phyloP scores from a whole-genome alignment of 208 protist species.

The Crithidia thermophila region DNA sequence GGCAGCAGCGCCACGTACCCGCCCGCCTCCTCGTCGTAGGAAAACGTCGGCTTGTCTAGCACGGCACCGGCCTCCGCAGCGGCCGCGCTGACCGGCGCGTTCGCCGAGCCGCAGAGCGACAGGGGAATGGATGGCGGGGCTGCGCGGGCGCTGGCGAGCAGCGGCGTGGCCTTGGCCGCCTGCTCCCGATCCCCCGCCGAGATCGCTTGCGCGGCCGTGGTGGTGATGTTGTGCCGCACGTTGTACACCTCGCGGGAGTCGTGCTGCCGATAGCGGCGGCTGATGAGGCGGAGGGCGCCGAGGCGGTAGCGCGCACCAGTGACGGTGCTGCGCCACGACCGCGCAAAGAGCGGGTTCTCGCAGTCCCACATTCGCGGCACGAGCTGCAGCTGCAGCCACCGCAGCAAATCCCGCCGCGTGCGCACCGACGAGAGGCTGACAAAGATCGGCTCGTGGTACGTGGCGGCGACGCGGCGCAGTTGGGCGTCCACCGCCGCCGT shows the following conservation, averaged over 20 bases:
- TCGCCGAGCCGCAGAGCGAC: conserved; percentile 15
- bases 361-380: conserved; percentile 24
- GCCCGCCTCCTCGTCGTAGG: conserved; percentile 17
- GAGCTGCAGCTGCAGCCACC: conserved; percentile 25
- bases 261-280: conserved; percentile 9
- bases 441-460: conserved; percentile 15
- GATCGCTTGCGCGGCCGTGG: too few relatives aligned
- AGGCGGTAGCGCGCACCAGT: conserved; percentile 9
- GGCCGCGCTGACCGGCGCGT: not conserved
- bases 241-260: too few relatives aligned
- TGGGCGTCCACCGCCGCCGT: conserved; percentile 23
- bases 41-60: conserved; percentile 11
- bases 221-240: too few relatives aligned
- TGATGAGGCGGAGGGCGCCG: conserved; percentile 13
- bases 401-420: conserved; percentile 23
- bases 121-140: conserved; percentile 25
- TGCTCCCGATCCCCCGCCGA: not conserved
- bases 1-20: conserved; percentile 39
- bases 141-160: conserved; percentile 1
- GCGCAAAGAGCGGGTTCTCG: not conserved
- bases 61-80: too few relatives aligned
- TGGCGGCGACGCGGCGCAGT: conserved; percentile 1
- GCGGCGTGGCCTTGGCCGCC: not conserved
- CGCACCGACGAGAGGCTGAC: conserved; percentile 11
- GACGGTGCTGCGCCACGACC: conserved; percentile 15